Evolutionary conservation across 2,329 filamentous ascomycete species (phyloP), one percentile per base, ranked within the genome.

Genomic region (Orbilia ellipsospora): DNA sequence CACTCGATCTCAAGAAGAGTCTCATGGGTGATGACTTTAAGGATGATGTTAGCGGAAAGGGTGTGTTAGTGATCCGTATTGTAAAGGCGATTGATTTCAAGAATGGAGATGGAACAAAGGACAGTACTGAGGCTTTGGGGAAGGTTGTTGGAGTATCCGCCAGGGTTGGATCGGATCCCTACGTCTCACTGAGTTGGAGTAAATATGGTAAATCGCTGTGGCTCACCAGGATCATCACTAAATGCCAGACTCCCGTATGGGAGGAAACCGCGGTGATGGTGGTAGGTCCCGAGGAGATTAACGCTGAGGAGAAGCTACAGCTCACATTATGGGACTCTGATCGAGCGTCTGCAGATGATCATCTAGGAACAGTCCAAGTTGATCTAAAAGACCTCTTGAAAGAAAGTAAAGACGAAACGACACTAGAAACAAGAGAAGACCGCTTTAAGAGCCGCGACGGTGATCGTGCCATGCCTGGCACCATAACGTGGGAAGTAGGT

Each of bases 301-400:
- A 95, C 83, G 94, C 92, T 0, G 91, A 97, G 78, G 95, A 99
- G 83, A 93, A 96, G 81, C 86, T 98, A 3, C 94, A 92, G 12
- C 89, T 98, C 78, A 94, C 98, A 81, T 87, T 98, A 0, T 98
- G 95, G 95, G 95, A 98, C 82, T 96, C 92, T 59, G 95, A 98
- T 82, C 88, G 94, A 56, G 92, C 78, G 26, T 95, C 92, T 12
- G 92, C 94, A 0, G 95, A 98, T 80, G 95, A 98, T 79, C 91
- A 97, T 54, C 93, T 97, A 15, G 95, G 95, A 65, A 97, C 97
- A 82, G 89, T 97, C 16, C 94, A 98, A 81, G 84, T 98, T 1
- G 94, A 92, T 44, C 93, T 99, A 81, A 93, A 96, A 80, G 93
- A 97, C 81, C 90, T 99, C 84, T 95, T 98, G 70, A 91, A 96